phyloP scores from a whole-genome alignment of 148 eudicot genomes.

The Fallopia convolvulus region DNA sequence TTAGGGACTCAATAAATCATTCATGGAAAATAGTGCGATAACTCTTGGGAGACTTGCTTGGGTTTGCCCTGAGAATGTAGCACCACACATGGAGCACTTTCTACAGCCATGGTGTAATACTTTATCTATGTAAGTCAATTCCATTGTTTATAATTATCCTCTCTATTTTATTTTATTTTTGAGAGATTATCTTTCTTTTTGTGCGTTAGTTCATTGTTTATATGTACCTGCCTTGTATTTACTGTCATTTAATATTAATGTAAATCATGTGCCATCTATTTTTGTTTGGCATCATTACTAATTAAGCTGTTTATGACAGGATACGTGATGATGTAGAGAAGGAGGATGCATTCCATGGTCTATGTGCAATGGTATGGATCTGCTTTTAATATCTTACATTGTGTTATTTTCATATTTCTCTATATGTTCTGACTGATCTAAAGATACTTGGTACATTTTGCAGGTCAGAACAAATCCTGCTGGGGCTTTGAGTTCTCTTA shows the following conservation, averaged over 20 bases:
- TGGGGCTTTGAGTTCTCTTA: slow-evolving; percentile 76
- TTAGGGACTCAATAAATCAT: slow-evolving; percentile 87
- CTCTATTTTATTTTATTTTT: not conserved
- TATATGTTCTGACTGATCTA: not conserved
- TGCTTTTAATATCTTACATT: slow-evolving; percentile 3
- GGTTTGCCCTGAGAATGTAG: slow-evolving; percentile 91
- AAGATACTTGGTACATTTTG: slow-evolving; percentile 12
- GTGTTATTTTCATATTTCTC: not conserved
- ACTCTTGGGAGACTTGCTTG: slow-evolving; percentile 93
- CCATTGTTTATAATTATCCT: not conserved
- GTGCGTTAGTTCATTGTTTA: not conserved
- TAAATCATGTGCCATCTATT: not conserved
- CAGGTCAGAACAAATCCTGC: slow-evolving; percentile 89
- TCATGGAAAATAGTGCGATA: slow-evolving; percentile 89
- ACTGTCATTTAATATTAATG: no score
- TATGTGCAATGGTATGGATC: slow-evolving; percentile 71
- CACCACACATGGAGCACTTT: slow-evolving; percentile 96
- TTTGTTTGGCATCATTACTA: not conserved
- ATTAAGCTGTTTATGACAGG: slow-evolving; percentile 40
- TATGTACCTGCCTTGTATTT: not conserved
- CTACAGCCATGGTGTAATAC: slow-evolving; percentile 92
- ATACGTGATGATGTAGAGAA: slow-evolving; percentile 95
- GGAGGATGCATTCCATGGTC: slow-evolving; percentile 97
- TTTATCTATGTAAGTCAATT: slow-evolving; percentile 62
- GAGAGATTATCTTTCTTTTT: not conserved